Conservation (phyloP, 2,329 filamentous ascomycete genomes). For the Trichoderma koningiopsis region DNA sequence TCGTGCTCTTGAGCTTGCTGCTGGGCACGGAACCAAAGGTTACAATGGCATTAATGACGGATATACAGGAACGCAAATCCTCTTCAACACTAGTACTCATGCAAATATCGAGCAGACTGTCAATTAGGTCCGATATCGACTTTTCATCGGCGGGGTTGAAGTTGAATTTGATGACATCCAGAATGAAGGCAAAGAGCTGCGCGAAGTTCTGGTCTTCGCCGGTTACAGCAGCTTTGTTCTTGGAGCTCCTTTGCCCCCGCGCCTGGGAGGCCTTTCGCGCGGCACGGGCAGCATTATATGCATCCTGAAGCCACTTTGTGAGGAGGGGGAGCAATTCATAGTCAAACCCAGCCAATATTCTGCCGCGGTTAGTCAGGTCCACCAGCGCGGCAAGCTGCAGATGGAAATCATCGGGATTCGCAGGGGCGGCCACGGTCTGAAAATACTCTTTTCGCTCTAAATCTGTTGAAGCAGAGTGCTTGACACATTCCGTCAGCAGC, state of each 20-base stretch:
- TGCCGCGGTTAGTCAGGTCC: constrained; percentile 63
- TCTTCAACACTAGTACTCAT: constrained; percentile 64
- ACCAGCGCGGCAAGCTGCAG: constrained; percentile 65
- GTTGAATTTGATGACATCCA: constrained; percentile 74
- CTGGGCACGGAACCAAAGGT: constrained; percentile 71
- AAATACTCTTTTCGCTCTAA: constrained; percentile 69
- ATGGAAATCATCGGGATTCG: constrained; percentile 64
- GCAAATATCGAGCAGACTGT: constrained; percentile 66
- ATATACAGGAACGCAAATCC: constrained; percentile 68
- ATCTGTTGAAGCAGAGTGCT: constrained; percentile 63
- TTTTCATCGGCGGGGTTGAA: constrained; percentile 67
- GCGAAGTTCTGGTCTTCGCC: constrained; percentile 64
- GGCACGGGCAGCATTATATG: constrained; percentile 55
- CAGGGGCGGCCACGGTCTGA: constrained; percentile 58
- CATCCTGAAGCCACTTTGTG: constrained; percentile 60
- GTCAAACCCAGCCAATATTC: constrained; percentile 66
- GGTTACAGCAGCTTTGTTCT: constrained; percentile 41
- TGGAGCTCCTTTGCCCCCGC: constrained; percentile 44
- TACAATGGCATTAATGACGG: constrained; percentile 69
- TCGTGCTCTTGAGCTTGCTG: constrained; percentile 63
- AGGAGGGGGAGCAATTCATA: constrained; percentile 66
- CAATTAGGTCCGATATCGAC: constrained; percentile 63
- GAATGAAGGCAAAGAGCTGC: constrained; percentile 65
- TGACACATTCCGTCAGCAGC: constrained; percentile 65
- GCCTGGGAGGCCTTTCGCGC: constrained; percentile 52